A percentile compares a stretch with the other conserved stretches of the same genome.
Conservation (phyloP, 2,329 filamentous ascomycete genomes). For the Phialemonium atrogriseum region DNA sequence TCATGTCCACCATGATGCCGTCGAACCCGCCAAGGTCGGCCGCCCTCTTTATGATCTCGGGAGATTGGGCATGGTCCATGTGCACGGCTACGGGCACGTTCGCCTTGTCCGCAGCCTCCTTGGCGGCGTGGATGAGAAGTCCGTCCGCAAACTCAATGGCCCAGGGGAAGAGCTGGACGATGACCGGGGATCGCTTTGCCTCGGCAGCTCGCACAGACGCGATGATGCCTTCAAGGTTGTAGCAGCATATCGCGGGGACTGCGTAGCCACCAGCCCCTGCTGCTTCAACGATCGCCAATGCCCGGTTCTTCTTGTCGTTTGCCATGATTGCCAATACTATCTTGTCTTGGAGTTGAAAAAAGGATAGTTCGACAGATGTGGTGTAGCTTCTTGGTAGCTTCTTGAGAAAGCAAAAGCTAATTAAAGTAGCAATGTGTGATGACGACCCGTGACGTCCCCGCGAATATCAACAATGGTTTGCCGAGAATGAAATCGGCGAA, state of each 20-base stretch:
- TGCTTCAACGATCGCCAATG: conserved; percentile 38
- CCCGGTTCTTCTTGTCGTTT: too few species aligned
- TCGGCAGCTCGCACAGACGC: conserved; percentile 61
- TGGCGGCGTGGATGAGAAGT: conserved; percentile 43
- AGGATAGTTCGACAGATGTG: too few species aligned
- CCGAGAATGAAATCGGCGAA: too few species aligned
- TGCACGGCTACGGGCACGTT: conserved; percentile 53
- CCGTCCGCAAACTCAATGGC: conserved; percentile 54
- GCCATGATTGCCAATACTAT: too few species aligned
- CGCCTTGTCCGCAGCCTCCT: conserved; percentile 44
- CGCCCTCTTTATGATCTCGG: conserved; percentile 47
- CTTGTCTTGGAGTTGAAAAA: too few species aligned
- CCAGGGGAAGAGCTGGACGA: conserved; percentile 68
- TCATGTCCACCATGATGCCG: conserved; percentile 72
- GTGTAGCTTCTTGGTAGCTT: too few species aligned
- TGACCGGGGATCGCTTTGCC: conserved; percentile 53
- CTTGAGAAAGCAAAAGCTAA: too few species aligned
- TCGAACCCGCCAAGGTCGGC: conserved; percentile 54
- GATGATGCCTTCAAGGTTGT: conserved; percentile 65
- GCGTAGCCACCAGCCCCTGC: conserved; percentile 47
- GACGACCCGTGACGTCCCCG: too few species aligned
- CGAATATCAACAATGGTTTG: too few species aligned
- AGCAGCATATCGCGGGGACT: conserved; percentile 43
- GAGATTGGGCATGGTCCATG: conserved; percentile 58
- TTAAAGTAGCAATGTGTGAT: too few species aligned